Conservation (phyloP, 2,329 filamentous ascomycete species). For the Cryphonectria naterciae region DNA sequence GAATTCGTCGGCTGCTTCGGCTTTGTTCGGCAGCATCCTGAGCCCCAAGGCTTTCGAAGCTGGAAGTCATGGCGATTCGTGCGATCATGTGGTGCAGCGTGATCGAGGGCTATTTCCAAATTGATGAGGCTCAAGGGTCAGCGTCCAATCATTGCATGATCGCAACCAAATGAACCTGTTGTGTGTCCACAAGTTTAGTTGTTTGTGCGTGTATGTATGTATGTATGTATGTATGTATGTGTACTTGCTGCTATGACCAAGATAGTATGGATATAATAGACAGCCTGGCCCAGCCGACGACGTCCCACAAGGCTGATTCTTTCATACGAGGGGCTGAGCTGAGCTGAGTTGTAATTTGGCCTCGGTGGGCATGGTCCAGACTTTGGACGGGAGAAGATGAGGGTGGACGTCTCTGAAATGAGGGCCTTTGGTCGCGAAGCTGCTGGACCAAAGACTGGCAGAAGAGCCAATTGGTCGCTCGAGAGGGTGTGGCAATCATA, state of each 20-base stretch:
- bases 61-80: not conserved
- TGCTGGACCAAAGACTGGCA: not conserved
- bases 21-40: not conserved
- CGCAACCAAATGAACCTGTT: conserved; percentile 1
- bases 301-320: conserved; percentile 6
- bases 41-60: not conserved
- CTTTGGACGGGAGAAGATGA: not conserved
- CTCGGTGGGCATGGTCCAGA: not conserved
- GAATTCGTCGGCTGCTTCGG: not conserved
- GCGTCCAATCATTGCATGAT: conserved; percentile 3
- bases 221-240: too few species aligned
- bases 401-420: conserved; percentile 23
- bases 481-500: conserved; percentile 18
- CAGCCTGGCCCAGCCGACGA: not conserved
- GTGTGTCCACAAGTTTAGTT: not conserved
- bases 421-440: conserved; percentile 11
- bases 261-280: not conserved
- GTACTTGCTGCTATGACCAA: not conserved
- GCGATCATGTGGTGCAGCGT: not conserved
- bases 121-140: conserved; percentile 21
- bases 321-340: not conserved
- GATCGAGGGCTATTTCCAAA: not conserved
- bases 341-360: conserved; percentile 1
- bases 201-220: too few species aligned
- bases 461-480: conserved; percentile 13